A percentile compares a stretch with the other conserved stretches of the same genome.
These are phyloP conservation scores for Euphrasia arctica DNA, from an alignment of 305 asterid species.

Conservation along the genomic window DNA sequence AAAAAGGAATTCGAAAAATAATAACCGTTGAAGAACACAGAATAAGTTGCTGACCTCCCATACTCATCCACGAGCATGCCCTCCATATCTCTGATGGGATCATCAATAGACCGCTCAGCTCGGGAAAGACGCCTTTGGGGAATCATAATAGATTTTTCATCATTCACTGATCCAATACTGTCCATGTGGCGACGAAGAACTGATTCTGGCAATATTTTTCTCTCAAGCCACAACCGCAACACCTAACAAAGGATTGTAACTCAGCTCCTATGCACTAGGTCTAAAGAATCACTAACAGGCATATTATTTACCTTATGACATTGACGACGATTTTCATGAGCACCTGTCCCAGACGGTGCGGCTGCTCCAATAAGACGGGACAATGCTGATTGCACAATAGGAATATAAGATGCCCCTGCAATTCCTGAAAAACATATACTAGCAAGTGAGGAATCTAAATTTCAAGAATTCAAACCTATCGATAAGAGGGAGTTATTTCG, in stretches of 20 bases:
- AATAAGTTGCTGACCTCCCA: slow-evolving; percentile 60
- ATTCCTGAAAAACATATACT: slow-evolving; percentile 49
- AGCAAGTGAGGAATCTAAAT: slow-evolving; percentile 15
- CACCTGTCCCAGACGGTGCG: slow-evolving; percentile 78
- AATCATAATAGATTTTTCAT: slow-evolving; percentile 60
- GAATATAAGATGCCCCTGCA: slow-evolving; percentile 88
- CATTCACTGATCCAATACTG: slow-evolving; percentile 54
- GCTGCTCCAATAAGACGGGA: slow-evolving; percentile 84
- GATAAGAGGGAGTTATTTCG: neutral
- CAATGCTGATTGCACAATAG: slow-evolving; percentile 76
- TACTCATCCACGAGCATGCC: slow-evolving; percentile 93
- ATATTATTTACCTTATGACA: slow-evolving; percentile 69
- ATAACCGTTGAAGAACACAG: slow-evolving; percentile 7
- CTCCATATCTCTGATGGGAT: slow-evolving; percentile 95
- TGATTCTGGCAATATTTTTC: slow-evolving; percentile 78
- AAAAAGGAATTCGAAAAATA: slow-evolving; percentile 18
- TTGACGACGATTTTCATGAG: slow-evolving; percentile 90
- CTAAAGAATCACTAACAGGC: slow-evolving; percentile 20
- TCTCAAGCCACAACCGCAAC: slow-evolving; percentile 88
- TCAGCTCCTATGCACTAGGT: slow-evolving; percentile 26
- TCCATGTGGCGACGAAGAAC: slow-evolving; percentile 67
- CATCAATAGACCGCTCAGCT: slow-evolving; percentile 83
- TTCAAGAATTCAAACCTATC: slow-evolving; percentile 10
- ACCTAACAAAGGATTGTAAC: slow-evolving; percentile 47
- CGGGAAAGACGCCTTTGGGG: slow-evolving; percentile 80